Evolutionary conservation across 768 basidiomycete species (phyloP), one percentile per base, ranked within the genome.

Genomic region (Amanita polypyramis): DNA sequence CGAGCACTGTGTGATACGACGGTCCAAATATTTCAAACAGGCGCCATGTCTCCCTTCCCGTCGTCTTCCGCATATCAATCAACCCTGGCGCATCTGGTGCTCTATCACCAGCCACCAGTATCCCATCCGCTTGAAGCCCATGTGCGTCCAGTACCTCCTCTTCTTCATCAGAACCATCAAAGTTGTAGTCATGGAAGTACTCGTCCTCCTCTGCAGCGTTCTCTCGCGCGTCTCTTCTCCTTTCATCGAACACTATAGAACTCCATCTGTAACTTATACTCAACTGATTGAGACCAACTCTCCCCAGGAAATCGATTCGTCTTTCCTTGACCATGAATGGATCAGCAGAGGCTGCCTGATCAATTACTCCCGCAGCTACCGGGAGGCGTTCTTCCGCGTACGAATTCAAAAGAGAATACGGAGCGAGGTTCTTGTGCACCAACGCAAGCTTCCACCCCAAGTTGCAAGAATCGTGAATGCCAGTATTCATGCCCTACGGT

Each of bases 211-310:
- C 23, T 25, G 8, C 40, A 14, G 25, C 21, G n/a, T 14, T 17
- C 29, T 32, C 38, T 4, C 38, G 30, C 6, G 37, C 15, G 11
- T 38, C 46, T 25, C 38, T 47, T 39, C 35, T 45, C 17, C 43
- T 35, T 36, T 51, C 43, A 32, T 74, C 74, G 23, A 68, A 19
- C 0, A 74, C 62, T 37, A 75, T 60, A 2, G 65, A 55, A 53
- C 73, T 73, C 55, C 63, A 65, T 12, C 70, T 62, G 54, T 68
- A 73, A 56, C 74, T 75, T 44, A 74, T 59, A 12, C 68, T 70
- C 29, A 73, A 62, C 63, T 69, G 68, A 8, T 39, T 34, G 5
- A 72, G 49, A 2, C 57, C 56, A 6, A 52, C 25, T 6, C 53
- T 54, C 7, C 57, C 47, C 20, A 33, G 19, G 46, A 47, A 58